Evolutionary conservation across 495 filamentous ascomycete species (phyloP).

Genomic region (Aspergillus hancockii): DNA sequence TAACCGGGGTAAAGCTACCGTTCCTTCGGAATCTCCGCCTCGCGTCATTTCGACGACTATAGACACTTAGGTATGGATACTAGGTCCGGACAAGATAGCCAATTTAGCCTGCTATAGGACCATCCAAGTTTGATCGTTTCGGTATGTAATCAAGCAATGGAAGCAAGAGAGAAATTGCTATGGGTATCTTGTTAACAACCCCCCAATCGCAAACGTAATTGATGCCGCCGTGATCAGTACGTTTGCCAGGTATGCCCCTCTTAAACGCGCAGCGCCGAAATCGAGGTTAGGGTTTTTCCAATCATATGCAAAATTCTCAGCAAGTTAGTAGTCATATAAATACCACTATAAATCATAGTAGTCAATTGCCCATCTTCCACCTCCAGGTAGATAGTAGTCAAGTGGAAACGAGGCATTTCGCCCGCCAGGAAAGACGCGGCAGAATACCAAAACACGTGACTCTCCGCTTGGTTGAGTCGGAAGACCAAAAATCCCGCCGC

Average conservation of each 20-base stretch:
- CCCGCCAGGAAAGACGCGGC: constrained; percentile 13
- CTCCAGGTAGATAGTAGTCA: not conserved
- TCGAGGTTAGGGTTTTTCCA: not conserved
- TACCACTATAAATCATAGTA: not conserved
- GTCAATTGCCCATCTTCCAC: not conserved
- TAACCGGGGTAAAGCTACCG: constrained; percentile 47
- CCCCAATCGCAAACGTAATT: not conserved
- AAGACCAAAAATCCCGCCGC: constrained; percentile 21
- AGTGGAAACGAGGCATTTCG: constrained; percentile 1
- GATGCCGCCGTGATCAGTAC: not conserved
- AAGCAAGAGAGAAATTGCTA: not conserved
- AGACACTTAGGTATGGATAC: constrained; percentile 1
- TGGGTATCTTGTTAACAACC: not conserved
- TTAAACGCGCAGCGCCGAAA: constrained; percentile 15
- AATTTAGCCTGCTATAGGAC: not conserved
- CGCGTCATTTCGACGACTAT: constrained; percentile 36
- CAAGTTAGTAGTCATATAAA: not conserved
- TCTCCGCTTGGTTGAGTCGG: constrained; percentile 20
- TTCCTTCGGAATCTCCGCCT: constrained; percentile 37
- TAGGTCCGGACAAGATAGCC: not conserved
- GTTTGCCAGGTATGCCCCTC: not conserved
- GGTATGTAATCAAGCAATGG: not conserved
- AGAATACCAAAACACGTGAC: constrained; percentile 27
- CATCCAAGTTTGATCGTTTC: not conserved
- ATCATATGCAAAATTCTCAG: not conserved